Conservation (phyloP, 1,139 yeast genomes). For the Candida glucosophila region DNA sequence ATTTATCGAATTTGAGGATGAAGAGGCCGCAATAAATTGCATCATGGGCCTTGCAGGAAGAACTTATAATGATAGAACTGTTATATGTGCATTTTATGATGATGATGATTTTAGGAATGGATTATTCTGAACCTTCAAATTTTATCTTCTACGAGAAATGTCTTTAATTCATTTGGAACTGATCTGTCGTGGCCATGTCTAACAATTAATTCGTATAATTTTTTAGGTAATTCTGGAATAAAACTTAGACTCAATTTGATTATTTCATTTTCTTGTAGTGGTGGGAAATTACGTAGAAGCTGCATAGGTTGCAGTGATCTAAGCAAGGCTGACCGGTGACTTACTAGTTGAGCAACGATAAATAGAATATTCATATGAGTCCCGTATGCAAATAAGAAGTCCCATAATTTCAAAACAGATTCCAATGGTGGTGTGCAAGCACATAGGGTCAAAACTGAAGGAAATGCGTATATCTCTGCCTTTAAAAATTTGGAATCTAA, state of each 20-base stretch:
- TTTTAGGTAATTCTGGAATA: constrained; percentile 65
- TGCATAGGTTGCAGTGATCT: constrained; percentile 64
- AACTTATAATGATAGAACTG: constrained; percentile 59
- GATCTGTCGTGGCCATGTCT: constrained; percentile 62
- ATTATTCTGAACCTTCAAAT: constrained; percentile 9
- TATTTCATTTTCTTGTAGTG: constrained; percentile 62
- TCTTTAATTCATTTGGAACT: constrained; percentile 32
- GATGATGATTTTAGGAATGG: constrained; percentile 43
- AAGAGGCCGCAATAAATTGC: constrained; percentile 48
- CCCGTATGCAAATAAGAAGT: constrained; percentile 84
- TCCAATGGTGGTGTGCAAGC: constrained; percentile 85
- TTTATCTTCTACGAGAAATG: constrained; percentile 10
- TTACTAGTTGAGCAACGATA: constrained; percentile 74
- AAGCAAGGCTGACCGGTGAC: constrained; percentile 55
- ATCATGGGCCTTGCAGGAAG: constrained; percentile 60
- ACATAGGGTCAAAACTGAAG: constrained; percentile 76
- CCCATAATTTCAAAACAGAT: constrained; percentile 80
- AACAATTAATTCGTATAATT: constrained; percentile 57
- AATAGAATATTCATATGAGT: constrained; percentile 80
- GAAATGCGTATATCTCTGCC: constrained; percentile 84
- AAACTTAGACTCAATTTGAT: constrained; percentile 76
- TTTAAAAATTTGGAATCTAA: constrained; percentile 58
- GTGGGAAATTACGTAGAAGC: constrained; percentile 64
- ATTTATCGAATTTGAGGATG: constrained; percentile 53
- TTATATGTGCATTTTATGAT: constrained; percentile 57